These are phyloP conservation scores for Aurifilum marmelostoma DNA, from an alignment of 2,329 filamentous ascomycete species.

Conservation along the genomic window DNA sequence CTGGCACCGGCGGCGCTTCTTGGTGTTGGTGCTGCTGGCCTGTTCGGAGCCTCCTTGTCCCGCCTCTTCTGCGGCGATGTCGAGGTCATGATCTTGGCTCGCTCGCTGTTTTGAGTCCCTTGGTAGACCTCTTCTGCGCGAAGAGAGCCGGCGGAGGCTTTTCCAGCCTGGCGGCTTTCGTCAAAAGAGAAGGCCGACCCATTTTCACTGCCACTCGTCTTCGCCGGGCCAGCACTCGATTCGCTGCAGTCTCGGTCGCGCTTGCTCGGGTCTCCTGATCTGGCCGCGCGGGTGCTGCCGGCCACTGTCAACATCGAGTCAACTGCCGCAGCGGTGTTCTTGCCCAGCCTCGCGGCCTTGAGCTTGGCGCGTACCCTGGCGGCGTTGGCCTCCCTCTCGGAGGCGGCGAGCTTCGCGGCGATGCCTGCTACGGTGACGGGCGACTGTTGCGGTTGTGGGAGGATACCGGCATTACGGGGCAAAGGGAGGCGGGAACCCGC, in stretches of 20 bases:
- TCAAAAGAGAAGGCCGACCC: constrained; percentile 17
- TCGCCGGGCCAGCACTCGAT: constrained; percentile 9
- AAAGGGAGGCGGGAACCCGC: constrained; percentile 40
- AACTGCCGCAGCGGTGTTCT: constrained; percentile 26
- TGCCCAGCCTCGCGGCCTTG: constrained; percentile 52
- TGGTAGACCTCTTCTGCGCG: not conserved
- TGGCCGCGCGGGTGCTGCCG: not conserved
- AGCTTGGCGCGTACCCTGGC: constrained; percentile 66
- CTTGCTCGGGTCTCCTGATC: constrained; percentile 27
- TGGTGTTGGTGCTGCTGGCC: constrained; percentile 1
- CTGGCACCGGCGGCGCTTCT: not conserved
- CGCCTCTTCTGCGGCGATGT: constrained; percentile 14
- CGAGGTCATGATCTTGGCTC: constrained; percentile 10
- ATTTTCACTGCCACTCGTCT: constrained; percentile 13
- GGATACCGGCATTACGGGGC: constrained; percentile 38
- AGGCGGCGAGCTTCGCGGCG: constrained; percentile 65
- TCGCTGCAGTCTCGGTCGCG: constrained; percentile 14
- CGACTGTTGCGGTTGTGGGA: constrained; percentile 52
- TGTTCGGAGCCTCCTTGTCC: not conserved
- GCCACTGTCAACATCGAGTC: constrained; percentile 28
- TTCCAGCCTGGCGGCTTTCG: constrained; percentile 22
- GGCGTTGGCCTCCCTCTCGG: constrained; percentile 66
- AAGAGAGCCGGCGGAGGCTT: not conserved
- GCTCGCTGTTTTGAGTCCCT: not conserved
- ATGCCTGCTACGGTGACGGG: constrained; percentile 65